These are phyloP conservation scores for Fistulinella prunicolor DNA, from an alignment of 768 basidiomycete species.

Conservation along the genomic window DNA sequence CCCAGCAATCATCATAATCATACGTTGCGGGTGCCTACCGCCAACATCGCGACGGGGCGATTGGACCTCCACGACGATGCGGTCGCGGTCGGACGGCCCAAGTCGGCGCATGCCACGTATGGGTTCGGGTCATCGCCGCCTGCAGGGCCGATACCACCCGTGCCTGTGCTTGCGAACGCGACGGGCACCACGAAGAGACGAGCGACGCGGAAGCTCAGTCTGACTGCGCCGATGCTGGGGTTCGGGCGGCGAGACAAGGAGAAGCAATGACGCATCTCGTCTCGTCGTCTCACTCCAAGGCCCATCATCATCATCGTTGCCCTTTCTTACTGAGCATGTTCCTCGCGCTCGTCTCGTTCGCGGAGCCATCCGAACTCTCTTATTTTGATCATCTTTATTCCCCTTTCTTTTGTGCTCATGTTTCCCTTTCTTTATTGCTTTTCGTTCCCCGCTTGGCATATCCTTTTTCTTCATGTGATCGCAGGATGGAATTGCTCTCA, in stretches of 20 bases:
- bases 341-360: neutral
- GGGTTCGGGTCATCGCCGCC: constrained; percentile 12
- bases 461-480: neutral
- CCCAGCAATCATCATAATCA: neutral
- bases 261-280: constrained; percentile 28
- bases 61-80: neutral
- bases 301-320: neutral
- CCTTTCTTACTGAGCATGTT: neutral
- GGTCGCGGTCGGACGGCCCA: constrained; percentile 16
- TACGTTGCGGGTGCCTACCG: constrained; percentile 1
- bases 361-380: neutral
- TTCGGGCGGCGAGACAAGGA: constrained; percentile 56
- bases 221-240: constrained; percentile 54
- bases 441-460: neutral
- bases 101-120: constrained; percentile 27
- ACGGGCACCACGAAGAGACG: constrained; percentile 29
- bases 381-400: constrained; percentile 27
- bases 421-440: too few species aligned
- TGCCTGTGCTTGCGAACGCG: constrained; percentile 8
- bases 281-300: neutral
- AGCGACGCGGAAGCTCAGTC: constrained; percentile 64
- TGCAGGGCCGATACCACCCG: constrained; percentile 14
- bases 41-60: neutral
- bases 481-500: constrained; percentile 12
- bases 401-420: constrained; percentile 11